Conservation (phyloP, 2,329 filamentous ascomycete genomes). For the Fusarium bactridioides region DNA sequence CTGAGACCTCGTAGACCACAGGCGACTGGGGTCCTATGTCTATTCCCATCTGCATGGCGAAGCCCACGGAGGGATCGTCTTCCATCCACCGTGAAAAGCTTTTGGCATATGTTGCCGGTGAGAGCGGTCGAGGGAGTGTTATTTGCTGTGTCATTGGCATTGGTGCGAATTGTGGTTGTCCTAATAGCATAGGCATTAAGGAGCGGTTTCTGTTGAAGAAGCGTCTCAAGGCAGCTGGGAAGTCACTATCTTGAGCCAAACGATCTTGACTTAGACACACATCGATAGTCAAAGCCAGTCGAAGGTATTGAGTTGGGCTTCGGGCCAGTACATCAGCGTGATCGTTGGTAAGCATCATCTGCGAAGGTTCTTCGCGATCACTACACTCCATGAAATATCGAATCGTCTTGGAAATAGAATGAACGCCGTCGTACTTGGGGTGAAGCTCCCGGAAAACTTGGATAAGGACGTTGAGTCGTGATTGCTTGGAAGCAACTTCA, state of each 20-base stretch:
- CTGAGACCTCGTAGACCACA: background rate
- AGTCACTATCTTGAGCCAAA: slow-evolving; percentile 23
- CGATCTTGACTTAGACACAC: slow-evolving; percentile 31
- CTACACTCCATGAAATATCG: slow-evolving; percentile 34
- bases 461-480: slow-evolving; percentile 26
- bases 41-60: slow-evolving; percentile 31
- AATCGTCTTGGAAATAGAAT: slow-evolving; percentile 33
- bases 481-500: slow-evolving; percentile 22
- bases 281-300: slow-evolving; percentile 29
- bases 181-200: slow-evolving; percentile 10
- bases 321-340: slow-evolving; percentile 11
- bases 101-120: slow-evolving; percentile 1
- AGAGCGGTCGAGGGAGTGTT: slow-evolving; percentile 5
- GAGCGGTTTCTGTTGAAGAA: background rate
- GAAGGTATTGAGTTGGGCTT: slow-evolving; percentile 25
- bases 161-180: background rate
- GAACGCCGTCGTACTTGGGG: slow-evolving; percentile 30
- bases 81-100: slow-evolving; percentile 29
- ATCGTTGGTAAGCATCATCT: background rate
- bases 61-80: slow-evolving; percentile 19
- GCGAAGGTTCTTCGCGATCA: background rate
- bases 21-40: background rate
- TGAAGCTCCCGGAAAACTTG: slow-evolving; percentile 31
- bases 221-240: slow-evolving; percentile 6
- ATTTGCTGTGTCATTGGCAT: background rate